Evolutionary conservation across 2,329 filamentous ascomycete genomes (phyloP), one percentile per base, ranked within the genome.

Genomic region (Colletotrichum lupini): DNA sequence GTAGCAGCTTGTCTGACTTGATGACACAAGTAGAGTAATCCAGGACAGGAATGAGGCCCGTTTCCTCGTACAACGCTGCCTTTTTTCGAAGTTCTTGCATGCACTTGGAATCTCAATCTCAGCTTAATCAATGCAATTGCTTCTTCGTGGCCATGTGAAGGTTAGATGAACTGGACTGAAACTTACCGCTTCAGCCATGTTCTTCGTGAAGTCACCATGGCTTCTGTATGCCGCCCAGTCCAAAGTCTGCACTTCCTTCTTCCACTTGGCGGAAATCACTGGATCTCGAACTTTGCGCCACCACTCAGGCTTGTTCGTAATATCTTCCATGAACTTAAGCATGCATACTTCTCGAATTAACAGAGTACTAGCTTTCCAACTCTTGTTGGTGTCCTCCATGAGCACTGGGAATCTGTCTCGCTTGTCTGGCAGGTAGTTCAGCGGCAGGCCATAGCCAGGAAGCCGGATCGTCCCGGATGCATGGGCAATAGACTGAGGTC

Each of bases 1-100:
- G 60, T 12, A 83, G 52, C 32, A 75, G 53, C n/a, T 24, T 76
- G 61, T 84, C 83, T 0, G 82, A 82, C 74, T 84, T 84, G 75
- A 84, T 75, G 56, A 78, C 81, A 60, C 76, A 77, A 5, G 77
- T 76, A 9, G 69, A 75, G 26, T 80, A 79, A 67, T 84, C 82
- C 57, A 82, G 76, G 26, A 82, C 76, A 5, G 81, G 80, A 1
- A 84, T 76, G 0, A 83, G 70, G 0, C 81, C 77, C 0, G 80
- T 81, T 26, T 78, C 60, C 65, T 83, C 74, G 42, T 80, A 83
- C 1, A 82, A 53, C 0, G 76, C 72, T 16, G 82, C 80, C 67
- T 84, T 84, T 30, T 69, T 74, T 3, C 76, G 72, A 2, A 83
- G 76, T 64, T 83, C 82, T 22, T 73, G 57, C 32, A 24, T 8